phyloP scores from a whole-genome alignment of 2,329 filamentous ascomycete species.

The Coniochaeta ligniaria region DNA sequence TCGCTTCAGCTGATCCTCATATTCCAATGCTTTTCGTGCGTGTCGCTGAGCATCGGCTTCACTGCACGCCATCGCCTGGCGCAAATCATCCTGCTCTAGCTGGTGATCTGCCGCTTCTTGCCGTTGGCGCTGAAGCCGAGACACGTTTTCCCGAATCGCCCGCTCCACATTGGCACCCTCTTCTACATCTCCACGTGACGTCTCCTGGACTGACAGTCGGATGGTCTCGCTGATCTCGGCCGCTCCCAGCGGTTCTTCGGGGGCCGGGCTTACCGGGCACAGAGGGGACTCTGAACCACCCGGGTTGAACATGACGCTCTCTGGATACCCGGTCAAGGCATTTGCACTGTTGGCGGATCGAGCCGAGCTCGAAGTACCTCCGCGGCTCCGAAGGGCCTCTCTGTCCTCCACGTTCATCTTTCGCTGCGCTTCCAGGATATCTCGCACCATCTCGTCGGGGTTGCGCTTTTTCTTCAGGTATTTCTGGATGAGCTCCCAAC shows the following conservation, averaged over 20 bases:
- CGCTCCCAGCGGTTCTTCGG: not conserved
- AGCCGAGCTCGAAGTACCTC: slow-evolving; percentile 4
- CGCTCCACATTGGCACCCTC: slow-evolving; percentile 64
- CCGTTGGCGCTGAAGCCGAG: no score
- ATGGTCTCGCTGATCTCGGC: slow-evolving; percentile 66
- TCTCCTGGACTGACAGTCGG: slow-evolving; percentile 58
- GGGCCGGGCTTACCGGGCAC: no score
- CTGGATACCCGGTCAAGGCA: not conserved
- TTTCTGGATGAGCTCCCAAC: no score
- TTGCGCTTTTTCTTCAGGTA: slow-evolving; percentile 10
- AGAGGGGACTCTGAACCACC: not conserved
- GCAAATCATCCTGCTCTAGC: slow-evolving; percentile 31
- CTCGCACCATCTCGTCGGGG: slow-evolving; percentile 10
- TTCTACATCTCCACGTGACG: slow-evolving; percentile 56
- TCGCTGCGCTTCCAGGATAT: slow-evolving; percentile 15
- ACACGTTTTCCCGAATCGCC: no score
- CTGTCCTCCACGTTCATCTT: slow-evolving; percentile 11
- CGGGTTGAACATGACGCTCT: not conserved
- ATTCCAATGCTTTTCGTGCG: not conserved
- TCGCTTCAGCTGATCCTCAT: not conserved
- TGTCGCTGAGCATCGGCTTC: not conserved
- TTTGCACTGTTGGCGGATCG: slow-evolving; percentile 6
- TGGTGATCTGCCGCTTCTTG: slow-evolving; percentile 33
- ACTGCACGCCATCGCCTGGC: not conserved
- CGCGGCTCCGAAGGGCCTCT: slow-evolving; percentile 8